Percentiles rank a stretch among this genome's conserved stretches.
Conservation (phyloP, 768 basidiomycete species). For the Termitomyces sp. region DNA sequence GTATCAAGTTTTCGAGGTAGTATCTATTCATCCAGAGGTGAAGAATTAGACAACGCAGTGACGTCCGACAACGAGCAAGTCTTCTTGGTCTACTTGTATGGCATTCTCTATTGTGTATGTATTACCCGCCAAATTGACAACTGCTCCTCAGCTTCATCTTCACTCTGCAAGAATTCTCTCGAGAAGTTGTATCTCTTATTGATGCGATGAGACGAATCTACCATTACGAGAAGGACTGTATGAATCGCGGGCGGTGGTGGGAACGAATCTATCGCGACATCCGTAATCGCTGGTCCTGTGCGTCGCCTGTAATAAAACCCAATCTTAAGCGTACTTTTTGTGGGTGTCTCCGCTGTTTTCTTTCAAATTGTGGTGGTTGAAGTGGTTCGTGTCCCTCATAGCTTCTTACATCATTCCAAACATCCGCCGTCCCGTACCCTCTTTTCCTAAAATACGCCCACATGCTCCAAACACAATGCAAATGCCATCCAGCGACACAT, state of each 20-base stretch:
- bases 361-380: not conserved
- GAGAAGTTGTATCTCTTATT: conserved; percentile 74
- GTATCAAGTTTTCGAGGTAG: conserved; percentile 13
- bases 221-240: conserved; percentile 49
- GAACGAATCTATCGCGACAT: conserved; percentile 24
- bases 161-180: conserved; percentile 89
- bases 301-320: not conserved
- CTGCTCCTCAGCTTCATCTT: conserved; percentile 77
- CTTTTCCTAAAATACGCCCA: conserved; percentile 76
- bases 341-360: conserved; percentile 15
- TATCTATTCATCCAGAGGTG: conserved; percentile 12
- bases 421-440: conserved; percentile 45
- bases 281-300: not conserved
- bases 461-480: conserved; percentile 86
- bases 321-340: conserved; percentile 31
- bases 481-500: conserved; percentile 56
- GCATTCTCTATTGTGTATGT: conserved; percentile 7
- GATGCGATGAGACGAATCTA: conserved; percentile 83
- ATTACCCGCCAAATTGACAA: not conserved
- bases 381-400: conserved; percentile 14
- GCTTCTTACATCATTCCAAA: conserved; percentile 49
- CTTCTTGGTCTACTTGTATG: conserved; percentile 90
- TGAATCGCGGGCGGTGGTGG: conserved; percentile 32
- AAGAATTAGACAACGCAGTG: conserved; percentile 30
- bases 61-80: conserved; percentile 73